phyloP scores from a whole-genome alignment of 2,329 filamentous ascomycete genomes.

The Fusarium nelsonii region DNA sequence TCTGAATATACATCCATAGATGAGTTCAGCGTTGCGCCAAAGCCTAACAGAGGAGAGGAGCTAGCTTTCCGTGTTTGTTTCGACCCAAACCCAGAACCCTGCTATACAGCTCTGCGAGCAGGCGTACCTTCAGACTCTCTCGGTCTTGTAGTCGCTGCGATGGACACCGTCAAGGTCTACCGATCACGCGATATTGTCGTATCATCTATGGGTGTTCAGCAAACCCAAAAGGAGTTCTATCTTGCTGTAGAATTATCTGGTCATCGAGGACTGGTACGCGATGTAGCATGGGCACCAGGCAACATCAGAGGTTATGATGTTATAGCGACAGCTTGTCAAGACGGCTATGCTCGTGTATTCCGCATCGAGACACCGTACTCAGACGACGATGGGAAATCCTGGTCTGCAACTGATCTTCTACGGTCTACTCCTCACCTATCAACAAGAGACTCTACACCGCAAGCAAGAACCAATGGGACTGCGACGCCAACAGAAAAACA shows the following conservation, averaged over 20 bases:
- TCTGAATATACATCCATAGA: slow-evolving; percentile 81
- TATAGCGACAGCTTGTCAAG: slow-evolving; percentile 91
- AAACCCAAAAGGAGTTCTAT: slow-evolving; percentile 83
- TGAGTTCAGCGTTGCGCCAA: slow-evolving; percentile 78
- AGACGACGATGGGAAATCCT: slow-evolving; percentile 62
- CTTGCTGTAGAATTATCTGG: slow-evolving; percentile 80
- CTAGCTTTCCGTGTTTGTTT: slow-evolving; percentile 88
- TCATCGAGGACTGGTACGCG: slow-evolving; percentile 82
- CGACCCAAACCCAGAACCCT: slow-evolving; percentile 86
- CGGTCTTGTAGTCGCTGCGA: slow-evolving; percentile 85
- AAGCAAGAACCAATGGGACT: slow-evolving; percentile 51
- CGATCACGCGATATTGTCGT: slow-evolving; percentile 73
- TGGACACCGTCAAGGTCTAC: slow-evolving; percentile 86
- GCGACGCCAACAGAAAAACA: slow-evolving; percentile 37
- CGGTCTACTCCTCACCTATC: slow-evolving; percentile 50
- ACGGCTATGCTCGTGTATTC: slow-evolving; percentile 91
- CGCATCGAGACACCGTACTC: slow-evolving; percentile 73
- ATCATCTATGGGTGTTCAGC: slow-evolving; percentile 63
- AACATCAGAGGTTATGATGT: slow-evolving; percentile 92
- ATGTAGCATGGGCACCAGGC: slow-evolving; percentile 92
- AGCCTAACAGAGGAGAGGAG: slow-evolving; percentile 84
- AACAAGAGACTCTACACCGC: slow-evolving; percentile 46
- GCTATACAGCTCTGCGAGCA: slow-evolving; percentile 81
- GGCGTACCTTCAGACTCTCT: slow-evolving; percentile 85
- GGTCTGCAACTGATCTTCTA: slow-evolving; percentile 61